Evolutionary conservation across 2,329 filamentous ascomycete species (phyloP).

Genomic region (Albifimbria verrucaria): DNA sequence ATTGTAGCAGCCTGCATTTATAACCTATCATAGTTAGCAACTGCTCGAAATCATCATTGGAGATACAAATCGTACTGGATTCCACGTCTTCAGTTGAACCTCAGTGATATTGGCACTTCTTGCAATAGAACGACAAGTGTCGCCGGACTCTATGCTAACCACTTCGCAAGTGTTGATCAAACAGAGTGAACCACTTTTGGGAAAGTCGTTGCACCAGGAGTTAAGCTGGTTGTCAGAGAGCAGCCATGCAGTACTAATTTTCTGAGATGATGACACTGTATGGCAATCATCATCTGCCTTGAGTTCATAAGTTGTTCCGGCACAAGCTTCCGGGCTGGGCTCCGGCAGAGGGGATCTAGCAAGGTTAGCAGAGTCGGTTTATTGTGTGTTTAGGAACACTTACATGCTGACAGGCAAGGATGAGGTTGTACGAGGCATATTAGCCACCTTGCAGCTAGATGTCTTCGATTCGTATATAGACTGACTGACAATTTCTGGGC

Average conservation of each 20-base stretch:
- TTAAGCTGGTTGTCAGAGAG: slow-evolving; percentile 7
- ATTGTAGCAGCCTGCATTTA: background rate
- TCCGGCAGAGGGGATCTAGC: too few species aligned
- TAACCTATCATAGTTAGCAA: too few species aligned
- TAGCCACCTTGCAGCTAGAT: background rate
- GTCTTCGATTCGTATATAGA: background rate
- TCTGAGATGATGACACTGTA: background rate
- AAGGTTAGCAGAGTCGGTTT: background rate
- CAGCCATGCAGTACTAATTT: slow-evolving; percentile 14
- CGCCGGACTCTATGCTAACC: background rate
- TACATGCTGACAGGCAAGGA: background rate
- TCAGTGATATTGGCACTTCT: slow-evolving; percentile 14
- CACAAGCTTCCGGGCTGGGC: background rate
- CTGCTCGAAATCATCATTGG: too few species aligned
- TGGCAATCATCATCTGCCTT: background rate
- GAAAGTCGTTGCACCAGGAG: background rate
- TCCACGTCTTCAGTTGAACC: background rate
- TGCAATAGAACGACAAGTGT: background rate
- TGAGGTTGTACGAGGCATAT: background rate
- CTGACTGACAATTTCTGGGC: background rate
- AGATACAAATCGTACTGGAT: too few species aligned
- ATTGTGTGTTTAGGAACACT: background rate
- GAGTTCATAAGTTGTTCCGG: background rate
- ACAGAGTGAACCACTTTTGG: background rate
- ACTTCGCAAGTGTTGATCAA: background rate